Evolutionary conservation across 768 basidiomycete species (phyloP).

Genomic region (Gloeophyllum trabeum): DNA sequence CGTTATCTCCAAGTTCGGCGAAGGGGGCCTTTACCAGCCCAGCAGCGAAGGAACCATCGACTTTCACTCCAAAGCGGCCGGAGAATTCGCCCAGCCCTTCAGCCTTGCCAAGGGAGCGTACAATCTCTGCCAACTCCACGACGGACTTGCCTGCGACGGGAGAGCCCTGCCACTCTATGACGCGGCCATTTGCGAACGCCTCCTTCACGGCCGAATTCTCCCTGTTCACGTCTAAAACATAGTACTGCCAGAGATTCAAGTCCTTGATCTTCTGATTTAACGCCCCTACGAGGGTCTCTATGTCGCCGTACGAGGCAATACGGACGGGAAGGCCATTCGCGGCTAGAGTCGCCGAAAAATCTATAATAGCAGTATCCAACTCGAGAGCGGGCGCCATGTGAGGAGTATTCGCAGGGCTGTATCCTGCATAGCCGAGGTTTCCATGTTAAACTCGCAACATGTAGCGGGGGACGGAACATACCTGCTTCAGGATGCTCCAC

Average conservation of each 20-base stretch:
- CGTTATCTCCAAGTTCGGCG: conserved; percentile 29
- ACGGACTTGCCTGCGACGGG: conserved; percentile 46
- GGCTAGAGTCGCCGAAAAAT: conserved; percentile 61
- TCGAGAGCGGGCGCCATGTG: conserved; percentile 90
- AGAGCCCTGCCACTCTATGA: conserved; percentile 50
- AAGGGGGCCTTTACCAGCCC: conserved; percentile 67
- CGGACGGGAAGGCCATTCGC: conserved; percentile 60
- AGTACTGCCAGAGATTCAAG: conserved; percentile 87
- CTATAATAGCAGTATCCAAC: conserved; percentile 76
- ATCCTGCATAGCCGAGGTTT: conserved; percentile 54
- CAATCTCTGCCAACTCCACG: conserved; percentile 54
- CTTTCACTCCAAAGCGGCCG: conserved; percentile 54
- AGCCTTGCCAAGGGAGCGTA: conserved; percentile 43
- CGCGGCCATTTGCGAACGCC: conserved; percentile 35
- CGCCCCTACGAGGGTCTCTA: conserved; percentile 53
- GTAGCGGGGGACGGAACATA: conserved; percentile 19
- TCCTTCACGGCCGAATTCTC: conserved; percentile 51
- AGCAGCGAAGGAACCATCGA: conserved; percentile 57
- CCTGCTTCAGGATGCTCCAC: conserved; percentile 93
- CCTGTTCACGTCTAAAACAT: conserved; percentile 65
- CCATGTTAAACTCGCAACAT: background rate
- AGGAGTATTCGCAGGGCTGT: conserved; percentile 82
- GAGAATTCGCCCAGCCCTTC: conserved; percentile 47
- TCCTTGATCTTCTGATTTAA: conserved; percentile 50
- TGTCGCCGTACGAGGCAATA: conserved; percentile 54